Conservation (phyloP, 2,329 filamentous ascomycete species). For the Fonsecaea monophora region DNA sequence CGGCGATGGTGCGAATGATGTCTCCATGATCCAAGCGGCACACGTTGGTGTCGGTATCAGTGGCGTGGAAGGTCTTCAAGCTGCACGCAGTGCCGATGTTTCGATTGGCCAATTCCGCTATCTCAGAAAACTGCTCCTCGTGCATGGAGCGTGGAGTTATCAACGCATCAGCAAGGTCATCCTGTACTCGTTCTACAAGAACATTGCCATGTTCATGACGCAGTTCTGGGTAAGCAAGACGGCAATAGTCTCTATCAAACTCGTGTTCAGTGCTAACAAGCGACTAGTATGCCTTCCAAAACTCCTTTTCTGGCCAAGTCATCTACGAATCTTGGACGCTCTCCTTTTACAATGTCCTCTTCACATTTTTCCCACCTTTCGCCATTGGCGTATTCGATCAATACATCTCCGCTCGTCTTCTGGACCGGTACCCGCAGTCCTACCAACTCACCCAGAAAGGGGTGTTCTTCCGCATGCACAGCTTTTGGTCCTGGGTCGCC, state of each 20-base stretch:
- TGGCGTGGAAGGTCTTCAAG: slow-evolving; percentile 94
- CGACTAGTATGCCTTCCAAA: slow-evolving; percentile 88
- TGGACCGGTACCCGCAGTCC: slow-evolving; percentile 95
- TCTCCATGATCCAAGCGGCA: slow-evolving; percentile 99
- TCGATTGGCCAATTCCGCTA: slow-evolving; percentile 95
- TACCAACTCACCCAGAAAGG: slow-evolving; percentile 94
- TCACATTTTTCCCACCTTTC: slow-evolving; percentile 90
- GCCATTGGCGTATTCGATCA: slow-evolving; percentile 97
- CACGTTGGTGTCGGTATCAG: slow-evolving; percentile 98
- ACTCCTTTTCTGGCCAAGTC: slow-evolving; percentile 94
- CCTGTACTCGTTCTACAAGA: slow-evolving; percentile 99
- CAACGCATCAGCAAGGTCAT: slow-evolving; percentile 97
- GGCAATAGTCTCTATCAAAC: not conserved
- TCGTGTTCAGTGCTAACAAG: slow-evolving; percentile 26
- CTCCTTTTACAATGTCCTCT: slow-evolving; percentile 99
- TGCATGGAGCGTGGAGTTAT: slow-evolving; percentile 97
- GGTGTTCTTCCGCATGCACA: slow-evolving; percentile 89
- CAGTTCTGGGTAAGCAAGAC: slow-evolving; percentile 87
- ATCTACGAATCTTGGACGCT: slow-evolving; percentile 99
- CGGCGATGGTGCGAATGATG: slow-evolving; percentile 96
- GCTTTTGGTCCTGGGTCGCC: slow-evolving; percentile 89
- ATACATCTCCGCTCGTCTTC: slow-evolving; percentile 89
- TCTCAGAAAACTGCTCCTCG: slow-evolving; percentile 88
- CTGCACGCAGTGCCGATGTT: slow-evolving; percentile 92
- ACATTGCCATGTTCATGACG: slow-evolving; percentile 97